Conservation (phyloP, 2,329 filamentous ascomycete genomes). For the Alternaria arbusti region DNA sequence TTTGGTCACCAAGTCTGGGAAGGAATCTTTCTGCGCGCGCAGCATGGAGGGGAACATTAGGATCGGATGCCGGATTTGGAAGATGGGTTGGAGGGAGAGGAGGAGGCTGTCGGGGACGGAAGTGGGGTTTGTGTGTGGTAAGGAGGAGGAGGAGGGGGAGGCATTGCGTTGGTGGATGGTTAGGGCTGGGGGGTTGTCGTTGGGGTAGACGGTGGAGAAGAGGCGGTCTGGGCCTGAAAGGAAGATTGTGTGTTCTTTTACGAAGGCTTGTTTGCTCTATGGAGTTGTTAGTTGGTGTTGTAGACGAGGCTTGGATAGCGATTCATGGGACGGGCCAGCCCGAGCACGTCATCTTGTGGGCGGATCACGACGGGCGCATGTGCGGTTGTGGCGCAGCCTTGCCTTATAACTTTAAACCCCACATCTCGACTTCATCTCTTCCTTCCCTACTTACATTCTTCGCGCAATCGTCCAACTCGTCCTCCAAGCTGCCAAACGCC, state of each 20-base stretch:
- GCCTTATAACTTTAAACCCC: not conserved
- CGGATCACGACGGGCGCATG: slow-evolving; percentile 1
- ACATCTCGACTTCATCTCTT: not conserved
- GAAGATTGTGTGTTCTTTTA: slow-evolving; percentile 21
- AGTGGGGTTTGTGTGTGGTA: slow-evolving; percentile 17
- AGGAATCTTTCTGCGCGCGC: slow-evolving; percentile 6
- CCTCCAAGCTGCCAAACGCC: slow-evolving; percentile 15
- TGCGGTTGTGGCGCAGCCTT: not conserved
- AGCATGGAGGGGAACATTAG: slow-evolving; percentile 25
- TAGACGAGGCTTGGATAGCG: no score
- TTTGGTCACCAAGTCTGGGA: not conserved
- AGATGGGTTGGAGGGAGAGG: slow-evolving; percentile 18
- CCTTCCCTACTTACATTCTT: slow-evolving; percentile 16
- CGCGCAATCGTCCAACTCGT: slow-evolving; percentile 20
- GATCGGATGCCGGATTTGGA: slow-evolving; percentile 23
- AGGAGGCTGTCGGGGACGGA: slow-evolving; percentile 20
- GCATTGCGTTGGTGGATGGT: slow-evolving; percentile 10
- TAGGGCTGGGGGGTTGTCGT: not conserved
- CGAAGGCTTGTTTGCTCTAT: slow-evolving; percentile 17
- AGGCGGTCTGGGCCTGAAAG: slow-evolving; percentile 14
- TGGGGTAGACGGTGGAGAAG: slow-evolving; percentile 6
- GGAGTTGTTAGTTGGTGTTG: not conserved
- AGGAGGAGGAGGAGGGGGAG: not conserved
- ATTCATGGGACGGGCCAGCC: not conserved
- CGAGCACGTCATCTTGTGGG: slow-evolving; percentile 13